Percentiles rank a stretch among this genome's conserved stretches.
Evolutionary conservation across 2,329 filamentous ascomycete genomes (phyloP).

Genomic region (Penicillium sp.): DNA sequence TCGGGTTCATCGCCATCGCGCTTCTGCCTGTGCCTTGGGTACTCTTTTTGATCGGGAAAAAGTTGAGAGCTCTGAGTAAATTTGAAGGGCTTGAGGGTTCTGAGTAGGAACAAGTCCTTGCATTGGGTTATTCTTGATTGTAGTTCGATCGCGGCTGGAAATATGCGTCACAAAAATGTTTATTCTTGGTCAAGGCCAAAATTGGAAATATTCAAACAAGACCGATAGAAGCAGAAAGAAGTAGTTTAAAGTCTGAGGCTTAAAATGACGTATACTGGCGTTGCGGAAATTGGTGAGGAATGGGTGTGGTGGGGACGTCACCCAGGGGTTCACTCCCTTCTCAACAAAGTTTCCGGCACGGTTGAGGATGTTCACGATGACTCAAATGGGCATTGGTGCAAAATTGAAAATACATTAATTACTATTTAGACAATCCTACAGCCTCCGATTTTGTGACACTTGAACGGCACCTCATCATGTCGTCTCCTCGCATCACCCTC

Average conservation of each 20-base stretch:
- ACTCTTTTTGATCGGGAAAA: conserved; percentile 49
- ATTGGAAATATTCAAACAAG: neutral
- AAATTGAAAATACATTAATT: conserved; percentile 5
- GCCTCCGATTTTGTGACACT: neutral
- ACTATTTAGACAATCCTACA: neutral
- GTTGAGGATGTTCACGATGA: neutral
- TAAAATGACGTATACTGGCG: neutral
- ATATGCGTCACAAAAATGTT: neutral
- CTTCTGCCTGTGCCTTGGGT: conserved; percentile 46
- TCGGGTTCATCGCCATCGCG: conserved; percentile 52
- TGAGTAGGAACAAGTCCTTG: neutral
- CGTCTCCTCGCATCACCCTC: conserved; percentile 7
- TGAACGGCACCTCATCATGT: conserved; percentile 1
- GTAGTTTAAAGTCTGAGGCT: neutral
- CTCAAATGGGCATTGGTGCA: neutral
- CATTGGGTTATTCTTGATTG: neutral
- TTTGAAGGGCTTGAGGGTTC: conserved; percentile 8
- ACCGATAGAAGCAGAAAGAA: neutral
- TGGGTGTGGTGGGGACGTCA: neutral
- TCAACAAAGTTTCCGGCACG: neutral
- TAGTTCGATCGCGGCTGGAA: neutral
- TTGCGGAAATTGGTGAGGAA: neutral
- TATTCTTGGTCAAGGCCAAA: too few species aligned
- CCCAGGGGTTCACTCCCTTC: neutral
- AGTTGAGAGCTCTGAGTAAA: conserved; percentile 13